Base-by-base conservation (phyloP, 2,329 filamentous ascomycete species). In the Penicillium sp. region DNA sequence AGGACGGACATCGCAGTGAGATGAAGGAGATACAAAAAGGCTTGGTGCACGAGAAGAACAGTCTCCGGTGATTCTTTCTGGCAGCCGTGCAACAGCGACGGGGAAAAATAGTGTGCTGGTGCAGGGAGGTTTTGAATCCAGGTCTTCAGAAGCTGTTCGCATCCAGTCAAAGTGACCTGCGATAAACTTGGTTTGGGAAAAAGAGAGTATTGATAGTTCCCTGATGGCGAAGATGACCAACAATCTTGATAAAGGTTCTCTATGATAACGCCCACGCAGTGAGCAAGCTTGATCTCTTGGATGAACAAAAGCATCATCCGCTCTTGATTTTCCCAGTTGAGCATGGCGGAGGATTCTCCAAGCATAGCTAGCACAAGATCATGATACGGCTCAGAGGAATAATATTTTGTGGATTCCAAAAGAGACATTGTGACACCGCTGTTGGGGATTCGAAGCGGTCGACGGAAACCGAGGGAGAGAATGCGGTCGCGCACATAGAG, bases 401-500 rank as follows among this genome's bases (percentile, higher is more conserved):
- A 53, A 39, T 53, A 53, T 35, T 27, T 50, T 8, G 51, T 53
- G 9, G 51, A 43, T 16, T 50, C 51, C 9, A 53, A 9, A 3
- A 53, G 18, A 4, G 51, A 53, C 51, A 50, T 53, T 29, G 30
- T 53, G n/a, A 43, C n/a, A 39, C 50, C 51, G 8, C 45, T 48
- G 19, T 55, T 52, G 18, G 48, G 48, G 10, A 55, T 52, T 23
- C 47, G 53, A 4, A 52, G 23, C 14, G 42, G 48, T 4, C 53
- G 53, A n/a, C 53, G 53, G 23, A 55, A 52, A 3, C 53, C 53
- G 18, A 55, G 48, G 7, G 48, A 46, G 40, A 56, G 43, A 16
- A 58, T 36, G 10, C 53, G 49, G 35, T 58, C 56, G n/a, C 54
- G 56, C 5, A 53, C 56, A 27, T 58, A 58, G 6, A 58, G 45